Evolutionary conservation across 2,329 filamentous ascomycete genomes (phyloP), one percentile per base, ranked within the genome.

Genomic region (Alternaria consortialis): DNA sequence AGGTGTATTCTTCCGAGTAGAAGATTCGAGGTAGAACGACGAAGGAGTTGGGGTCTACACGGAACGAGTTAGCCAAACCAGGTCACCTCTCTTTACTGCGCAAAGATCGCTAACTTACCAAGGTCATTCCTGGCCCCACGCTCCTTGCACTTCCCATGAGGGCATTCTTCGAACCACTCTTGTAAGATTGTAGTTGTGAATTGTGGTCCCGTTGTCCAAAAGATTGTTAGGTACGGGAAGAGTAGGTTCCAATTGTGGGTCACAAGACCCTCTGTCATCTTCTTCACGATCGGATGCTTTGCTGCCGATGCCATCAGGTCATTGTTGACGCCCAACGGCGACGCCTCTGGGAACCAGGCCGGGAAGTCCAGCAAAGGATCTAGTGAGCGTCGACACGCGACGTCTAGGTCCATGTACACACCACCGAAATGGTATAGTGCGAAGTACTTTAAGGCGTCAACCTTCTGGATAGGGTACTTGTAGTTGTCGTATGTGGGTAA

Each of bases 161-260:
- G 43, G 17, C 29, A 13, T 7, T 53, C 23, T 20, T 42, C 48
- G 34, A 60, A 70, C 67, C 70, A 75, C 25, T 62, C 66, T 52
- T 64, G 58, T n/a, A 74, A 37, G 15, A 74, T 59, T n/a, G 72
- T 66, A 25, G 67, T 69, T 0, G 60, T 60, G 20, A 74, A 76
- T 20, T 73, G 70, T 6, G 73, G 74, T 3, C 73, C 73, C 1
- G 74, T 76, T 29, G 61, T 70, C 67, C 68, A 75, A 48, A 74
- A 74, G 11, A 76, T 70, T 0, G 73, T 75, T 8, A 75, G 40
- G 47, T 74, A 76, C 2, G 72, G 68, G 29, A 69, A 73, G 6
- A 68, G 8, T 31, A 68, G 54, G 32, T 70, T 67, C 43, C 44
- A 42, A 36, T 72, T 65, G n/a, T 70, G 60, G 3, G 47, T 25